Percentiles rank a stretch among this genome's conserved stretches.
phyloP scores from a whole-genome alignment of 306 rosid genomes.

The Begonia loranthoides region DNA sequence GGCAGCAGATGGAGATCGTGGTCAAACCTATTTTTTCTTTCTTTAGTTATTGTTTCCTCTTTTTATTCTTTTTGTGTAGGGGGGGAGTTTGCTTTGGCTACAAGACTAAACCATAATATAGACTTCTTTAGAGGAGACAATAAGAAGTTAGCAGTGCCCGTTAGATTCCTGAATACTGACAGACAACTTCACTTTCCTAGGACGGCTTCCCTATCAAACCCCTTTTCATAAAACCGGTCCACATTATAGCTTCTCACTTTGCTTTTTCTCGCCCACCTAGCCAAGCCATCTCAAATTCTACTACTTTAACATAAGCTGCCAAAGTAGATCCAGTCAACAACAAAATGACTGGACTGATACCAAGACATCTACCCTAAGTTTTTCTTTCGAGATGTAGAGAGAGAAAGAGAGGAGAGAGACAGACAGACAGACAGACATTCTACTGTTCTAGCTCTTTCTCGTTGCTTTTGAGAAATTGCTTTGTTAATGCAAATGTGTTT shows the following conservation, averaged over 20 bases:
- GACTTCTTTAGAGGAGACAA: constrained; percentile 62
- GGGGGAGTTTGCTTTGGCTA: no score
- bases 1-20: no score
- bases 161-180: constrained; percentile 43
- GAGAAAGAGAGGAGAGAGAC: constrained; percentile 9
- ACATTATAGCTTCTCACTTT: constrained; percentile 18
- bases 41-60: no score
- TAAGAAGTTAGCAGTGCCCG: constrained; percentile 50
- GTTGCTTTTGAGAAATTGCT: constrained; percentile 84
- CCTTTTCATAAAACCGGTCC: constrained; percentile 40
- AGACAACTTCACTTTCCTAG: constrained; percentile 23
- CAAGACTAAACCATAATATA: not conserved
- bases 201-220: constrained; percentile 16
- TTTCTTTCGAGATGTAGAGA: not conserved
- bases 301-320: constrained; percentile 29
- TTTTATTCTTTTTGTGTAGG: no score
- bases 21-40: no score
- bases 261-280: not conserved
- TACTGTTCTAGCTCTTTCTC: constrained; percentile 46
- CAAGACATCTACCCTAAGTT: constrained; percentile 18
- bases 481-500: constrained; percentile 13
- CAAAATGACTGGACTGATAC: constrained; percentile 58
- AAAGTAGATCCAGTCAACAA: constrained; percentile 43
- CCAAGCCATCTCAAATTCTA: not conserved
- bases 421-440: constrained; percentile 72